phyloP scores from a whole-genome alignment of 306 rosid species.

The Citrullus colocynthis region DNA sequence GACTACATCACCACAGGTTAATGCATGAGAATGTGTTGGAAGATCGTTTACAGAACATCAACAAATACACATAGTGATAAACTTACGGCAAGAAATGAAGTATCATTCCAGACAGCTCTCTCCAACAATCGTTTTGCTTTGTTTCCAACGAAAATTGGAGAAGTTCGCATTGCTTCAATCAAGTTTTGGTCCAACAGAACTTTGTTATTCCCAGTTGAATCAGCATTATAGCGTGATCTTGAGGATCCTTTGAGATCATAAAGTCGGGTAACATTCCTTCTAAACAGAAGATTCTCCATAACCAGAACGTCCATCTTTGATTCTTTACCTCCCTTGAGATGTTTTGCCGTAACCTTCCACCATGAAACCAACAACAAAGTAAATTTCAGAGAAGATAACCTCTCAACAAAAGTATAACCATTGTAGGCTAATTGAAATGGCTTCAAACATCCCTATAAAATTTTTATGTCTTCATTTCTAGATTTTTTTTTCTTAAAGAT shows the following conservation, averaged over 20 bases:
- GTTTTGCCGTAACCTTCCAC: constrained; percentile 65
- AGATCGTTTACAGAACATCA: not conserved
- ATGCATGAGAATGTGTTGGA: not conserved
- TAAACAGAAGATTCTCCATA: constrained; percentile 90
- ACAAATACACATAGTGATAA: not conserved
- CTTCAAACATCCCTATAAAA: not conserved
- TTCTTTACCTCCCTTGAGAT: constrained; percentile 83
- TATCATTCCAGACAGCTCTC: constrained; percentile 97
- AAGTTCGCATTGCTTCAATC: constrained; percentile 95
- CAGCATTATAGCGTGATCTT: constrained; percentile 84
- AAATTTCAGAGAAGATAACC: constrained; percentile 5
- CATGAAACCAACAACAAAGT: not conserved
- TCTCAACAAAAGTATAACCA: not conserved
- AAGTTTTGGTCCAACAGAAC: constrained; percentile 86
- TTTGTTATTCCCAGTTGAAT: constrained; percentile 70
- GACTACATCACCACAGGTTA: constrained; percentile 39
- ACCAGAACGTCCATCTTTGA: constrained; percentile 81
- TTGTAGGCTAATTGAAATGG: not conserved
- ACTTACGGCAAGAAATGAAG: constrained; percentile 90
- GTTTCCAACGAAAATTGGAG: constrained; percentile 93
- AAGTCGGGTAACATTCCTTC: constrained; percentile 61
- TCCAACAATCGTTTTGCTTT: constrained; percentile 80
- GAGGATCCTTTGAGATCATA: constrained; percentile 97
- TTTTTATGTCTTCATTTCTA: not conserved
- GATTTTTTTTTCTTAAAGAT: not conserved